Evolutionary conservation across 2,329 filamentous ascomycete species (phyloP).

Genomic region (Paracoccidioides brasiliensis): DNA sequence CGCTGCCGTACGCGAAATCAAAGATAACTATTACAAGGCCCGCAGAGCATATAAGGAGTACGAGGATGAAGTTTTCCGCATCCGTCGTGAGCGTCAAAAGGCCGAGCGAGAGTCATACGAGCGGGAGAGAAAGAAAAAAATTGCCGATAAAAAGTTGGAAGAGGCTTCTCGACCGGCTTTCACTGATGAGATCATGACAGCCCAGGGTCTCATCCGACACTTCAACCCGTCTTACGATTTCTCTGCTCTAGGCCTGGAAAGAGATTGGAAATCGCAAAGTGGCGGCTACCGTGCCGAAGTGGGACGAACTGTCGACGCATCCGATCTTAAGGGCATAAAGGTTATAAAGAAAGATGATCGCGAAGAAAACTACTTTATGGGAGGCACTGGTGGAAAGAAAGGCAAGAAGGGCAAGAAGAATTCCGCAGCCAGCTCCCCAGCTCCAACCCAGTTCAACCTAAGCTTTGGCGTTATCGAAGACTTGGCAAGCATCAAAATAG

Average conservation of each 20-base stretch:
- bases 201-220: constrained; percentile 76
- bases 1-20: constrained; percentile 66
- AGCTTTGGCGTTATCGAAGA: constrained; percentile 88
- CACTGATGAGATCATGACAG: constrained; percentile 80
- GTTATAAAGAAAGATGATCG: constrained; percentile 76
- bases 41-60: constrained; percentile 73
- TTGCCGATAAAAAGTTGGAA: constrained; percentile 42
- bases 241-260: constrained; percentile 42
- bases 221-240: constrained; percentile 75
- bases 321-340: constrained; percentile 72
- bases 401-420: constrained; percentile 53
- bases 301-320: constrained; percentile 70
- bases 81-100: constrained; percentile 62
- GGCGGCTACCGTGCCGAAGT: constrained; percentile 67
- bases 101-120: constrained; percentile 54
- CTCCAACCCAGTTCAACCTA: constrained; percentile 59
- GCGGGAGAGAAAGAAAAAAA: constrained; percentile 38
- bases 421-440: constrained; percentile 36
- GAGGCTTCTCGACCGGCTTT: constrained; percentile 61
- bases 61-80: constrained; percentile 70
- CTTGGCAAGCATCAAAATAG: constrained; percentile 67
- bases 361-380: constrained; percentile 72
- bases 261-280: constrained; percentile 35
- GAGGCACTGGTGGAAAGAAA: constrained; percentile 66
- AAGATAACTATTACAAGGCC: constrained; percentile 73